Percentiles rank a stretch among this genome's conserved stretches.
Evolutionary conservation across 2,329 filamentous ascomycete species (phyloP).

Genomic region (Cladophialophora exuberans): DNA sequence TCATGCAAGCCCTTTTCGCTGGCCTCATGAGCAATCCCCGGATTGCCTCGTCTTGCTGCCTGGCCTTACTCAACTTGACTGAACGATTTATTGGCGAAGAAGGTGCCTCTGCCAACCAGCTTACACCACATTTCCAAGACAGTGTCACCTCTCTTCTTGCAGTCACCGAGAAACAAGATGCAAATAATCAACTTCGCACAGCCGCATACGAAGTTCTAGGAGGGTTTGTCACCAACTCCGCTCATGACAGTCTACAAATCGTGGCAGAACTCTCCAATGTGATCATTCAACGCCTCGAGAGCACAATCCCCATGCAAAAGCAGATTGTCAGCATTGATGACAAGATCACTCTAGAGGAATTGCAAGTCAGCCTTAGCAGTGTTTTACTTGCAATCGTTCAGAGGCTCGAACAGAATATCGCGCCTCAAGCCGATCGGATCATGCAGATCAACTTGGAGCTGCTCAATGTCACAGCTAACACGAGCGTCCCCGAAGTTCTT

Average conservation of each 20-base stretch:
- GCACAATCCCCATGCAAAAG: constrained; percentile 83
- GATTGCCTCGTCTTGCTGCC: constrained; percentile 98
- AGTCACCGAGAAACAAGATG: constrained; percentile 73
- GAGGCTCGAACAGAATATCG: constrained; percentile 87
- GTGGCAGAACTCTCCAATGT: constrained; percentile 84
- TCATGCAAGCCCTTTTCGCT: constrained; percentile 87
- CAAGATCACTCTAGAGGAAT: constrained; percentile 92
- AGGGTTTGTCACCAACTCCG: constrained; percentile 88
- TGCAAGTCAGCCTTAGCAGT: constrained; percentile 92
- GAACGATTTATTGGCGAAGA: constrained; percentile 91
- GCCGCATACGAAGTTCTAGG: constrained; percentile 97
- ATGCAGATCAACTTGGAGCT: constrained; percentile 88
- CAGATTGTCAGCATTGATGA: constrained; percentile 98
- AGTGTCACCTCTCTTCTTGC: constrained; percentile 83
- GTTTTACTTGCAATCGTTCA: constrained; percentile 90
- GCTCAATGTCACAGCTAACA: constrained; percentile 77
- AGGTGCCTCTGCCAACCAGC: constrained; percentile 74
- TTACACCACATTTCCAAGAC: constrained; percentile 91
- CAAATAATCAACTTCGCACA: constrained; percentile 86
- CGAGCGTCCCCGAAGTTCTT: constrained; percentile 89
- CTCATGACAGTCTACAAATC: constrained; percentile 78
- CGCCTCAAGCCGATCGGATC: constrained; percentile 87
- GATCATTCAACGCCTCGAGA: constrained; percentile 86
- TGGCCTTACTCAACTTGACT: constrained; percentile 97
- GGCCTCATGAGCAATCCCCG: constrained; percentile 89